Evolutionary conservation across 2,329 filamentous ascomycete genomes (phyloP).

Genomic region (Rugonectria rugulosa): DNA sequence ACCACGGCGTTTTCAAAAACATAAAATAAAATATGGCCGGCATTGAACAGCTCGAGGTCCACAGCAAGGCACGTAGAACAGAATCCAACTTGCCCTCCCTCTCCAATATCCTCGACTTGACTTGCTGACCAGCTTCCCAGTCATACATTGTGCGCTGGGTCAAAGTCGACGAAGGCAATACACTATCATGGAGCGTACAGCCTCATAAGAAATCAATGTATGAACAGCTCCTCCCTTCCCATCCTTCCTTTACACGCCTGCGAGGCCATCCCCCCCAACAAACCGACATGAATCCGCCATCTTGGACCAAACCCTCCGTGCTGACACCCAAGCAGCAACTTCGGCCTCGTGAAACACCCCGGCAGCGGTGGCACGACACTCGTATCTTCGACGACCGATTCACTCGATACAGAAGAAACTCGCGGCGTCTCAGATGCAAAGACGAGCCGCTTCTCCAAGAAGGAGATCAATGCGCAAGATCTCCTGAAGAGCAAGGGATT

Average conservation of each 20-base stretch:
- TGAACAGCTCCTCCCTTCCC: slow-evolving; percentile 31
- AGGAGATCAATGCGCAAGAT: slow-evolving; percentile 68
- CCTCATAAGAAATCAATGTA: slow-evolving; percentile 97
- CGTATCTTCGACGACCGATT: slow-evolving; percentile 51
- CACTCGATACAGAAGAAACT: slow-evolving; percentile 55
- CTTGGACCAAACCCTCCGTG: not conserved
- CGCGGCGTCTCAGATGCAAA: slow-evolving; percentile 54
- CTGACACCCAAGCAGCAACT: slow-evolving; percentile 68
- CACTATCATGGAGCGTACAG: slow-evolving; percentile 96
- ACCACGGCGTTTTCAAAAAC: too few species aligned
- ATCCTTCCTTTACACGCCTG: not conserved
- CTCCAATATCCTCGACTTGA: not conserved
- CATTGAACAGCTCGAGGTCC: slow-evolving; percentile 96
- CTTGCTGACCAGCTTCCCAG: slow-evolving; percentile 57
- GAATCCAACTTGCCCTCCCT: not conserved
- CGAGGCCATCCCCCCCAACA: slow-evolving; percentile 10
- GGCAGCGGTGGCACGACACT: slow-evolving; percentile 69
- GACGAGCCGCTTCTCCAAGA: slow-evolving; percentile 58
- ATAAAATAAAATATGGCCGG: slow-evolving; percentile 83
- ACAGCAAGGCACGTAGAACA: slow-evolving; percentile 79
- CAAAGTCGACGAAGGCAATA: slow-evolving; percentile 86
- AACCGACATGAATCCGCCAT: not conserved
- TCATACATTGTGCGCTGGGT: slow-evolving; percentile 99
- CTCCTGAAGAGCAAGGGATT: slow-evolving; percentile 72
- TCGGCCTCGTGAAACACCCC: slow-evolving; percentile 97